phyloP scores from a whole-genome alignment of 768 basidiomycete genomes.

The Neoboletus brunneissimus region DNA sequence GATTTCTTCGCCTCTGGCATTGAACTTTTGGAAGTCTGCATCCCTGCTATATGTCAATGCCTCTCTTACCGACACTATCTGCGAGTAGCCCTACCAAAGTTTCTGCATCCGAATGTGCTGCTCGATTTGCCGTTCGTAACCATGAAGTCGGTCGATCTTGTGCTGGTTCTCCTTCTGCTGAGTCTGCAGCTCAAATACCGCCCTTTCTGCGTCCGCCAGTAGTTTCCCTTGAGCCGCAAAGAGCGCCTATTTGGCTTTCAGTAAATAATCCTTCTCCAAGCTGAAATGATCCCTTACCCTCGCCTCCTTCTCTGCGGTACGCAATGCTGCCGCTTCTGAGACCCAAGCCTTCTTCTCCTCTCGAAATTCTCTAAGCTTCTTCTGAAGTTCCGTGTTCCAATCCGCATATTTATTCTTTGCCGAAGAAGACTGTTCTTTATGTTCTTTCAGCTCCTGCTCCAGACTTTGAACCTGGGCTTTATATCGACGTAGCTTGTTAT shows the following conservation, averaged over 20 bases:
- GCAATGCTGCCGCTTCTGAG: constrained; percentile 62
- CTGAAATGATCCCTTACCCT: constrained; percentile 40
- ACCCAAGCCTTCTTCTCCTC: constrained; percentile 81
- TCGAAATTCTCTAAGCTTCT: constrained; percentile 67
- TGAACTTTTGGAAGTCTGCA: constrained; percentile 67
- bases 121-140: constrained; percentile 87
- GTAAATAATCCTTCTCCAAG: neutral
- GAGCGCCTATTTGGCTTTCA: constrained; percentile 44
- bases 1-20: constrained; percentile 59
- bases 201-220: constrained; percentile 62
- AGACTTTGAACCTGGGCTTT: constrained; percentile 63
- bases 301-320: constrained; percentile 68
- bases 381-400: constrained; percentile 81
- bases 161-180: constrained; percentile 74
- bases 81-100: constrained; percentile 59
- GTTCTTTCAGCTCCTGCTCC: constrained; percentile 66
- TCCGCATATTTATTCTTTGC: constrained; percentile 78
- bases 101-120: constrained; percentile 74
- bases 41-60: constrained; percentile 50
- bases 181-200: constrained; percentile 72
- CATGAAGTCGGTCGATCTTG: constrained; percentile 74
- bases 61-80: neutral
- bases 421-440: constrained; percentile 68
- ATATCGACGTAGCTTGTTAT: constrained; percentile 79
- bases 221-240: constrained; percentile 68